Evolutionary conservation across 306 rosid genomes (phyloP).

Genomic region (cucumber (Cucumis sativus)): DNA sequence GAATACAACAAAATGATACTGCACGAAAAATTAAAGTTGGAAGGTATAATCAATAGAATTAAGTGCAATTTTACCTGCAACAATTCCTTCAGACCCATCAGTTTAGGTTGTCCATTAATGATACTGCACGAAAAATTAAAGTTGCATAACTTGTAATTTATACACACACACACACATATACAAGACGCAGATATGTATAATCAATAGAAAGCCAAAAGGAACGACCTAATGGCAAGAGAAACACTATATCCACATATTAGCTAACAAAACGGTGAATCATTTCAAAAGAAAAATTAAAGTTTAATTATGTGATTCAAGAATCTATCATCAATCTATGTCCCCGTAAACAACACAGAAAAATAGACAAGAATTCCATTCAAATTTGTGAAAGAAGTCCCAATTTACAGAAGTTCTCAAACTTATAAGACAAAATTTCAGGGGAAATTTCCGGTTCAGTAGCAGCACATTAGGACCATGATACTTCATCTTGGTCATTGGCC

Average conservation of each 20-base stretch:
- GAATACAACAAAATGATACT: too few relatives aligned
- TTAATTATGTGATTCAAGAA: background rate
- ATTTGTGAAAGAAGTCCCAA: background rate
- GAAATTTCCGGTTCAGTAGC: background rate
- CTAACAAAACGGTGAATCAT: background rate
- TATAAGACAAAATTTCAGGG: background rate
- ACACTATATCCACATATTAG: background rate
- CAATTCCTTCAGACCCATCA: constrained; percentile 81
- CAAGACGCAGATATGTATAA: too few relatives aligned
- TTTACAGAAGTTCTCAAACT: background rate
- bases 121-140: constrained; percentile 28
- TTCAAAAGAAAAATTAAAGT: background rate
- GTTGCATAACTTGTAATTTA: background rate
- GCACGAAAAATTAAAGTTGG: too few relatives aligned
- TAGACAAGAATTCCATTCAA: background rate
- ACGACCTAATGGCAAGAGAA: too few relatives aligned
- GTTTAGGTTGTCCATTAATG: constrained; percentile 74
- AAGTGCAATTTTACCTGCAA: constrained; percentile 39
- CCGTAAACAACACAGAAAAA: background rate
- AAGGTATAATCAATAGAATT: background rate
- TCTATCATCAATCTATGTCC: background rate
- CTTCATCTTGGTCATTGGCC: too few relatives aligned
- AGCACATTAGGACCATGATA: too few relatives aligned
- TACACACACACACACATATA: too few relatives aligned
- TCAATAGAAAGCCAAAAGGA: too few relatives aligned